phyloP scores from a whole-genome alignment of 306 rosid genomes.

The Myrica gale region DNA sequence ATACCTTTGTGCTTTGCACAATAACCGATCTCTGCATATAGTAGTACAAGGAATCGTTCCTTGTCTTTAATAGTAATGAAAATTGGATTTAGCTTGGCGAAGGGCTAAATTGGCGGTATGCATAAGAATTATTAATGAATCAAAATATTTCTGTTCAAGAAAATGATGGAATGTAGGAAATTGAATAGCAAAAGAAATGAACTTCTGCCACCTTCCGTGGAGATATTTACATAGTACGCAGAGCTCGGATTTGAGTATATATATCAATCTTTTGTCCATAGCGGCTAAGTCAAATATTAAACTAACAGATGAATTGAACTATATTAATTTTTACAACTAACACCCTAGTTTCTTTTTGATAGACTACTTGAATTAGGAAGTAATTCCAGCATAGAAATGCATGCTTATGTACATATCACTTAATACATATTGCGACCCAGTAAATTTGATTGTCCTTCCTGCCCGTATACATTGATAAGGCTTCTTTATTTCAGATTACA shows the following conservation, averaged over 20 bases:
- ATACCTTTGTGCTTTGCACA: no score
- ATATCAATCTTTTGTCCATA: background rate
- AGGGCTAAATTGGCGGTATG: background rate
- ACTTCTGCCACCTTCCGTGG: background rate
- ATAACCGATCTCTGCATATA: no score
- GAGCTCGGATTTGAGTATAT: background rate
- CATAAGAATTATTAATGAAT: background rate
- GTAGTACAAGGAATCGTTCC: background rate
- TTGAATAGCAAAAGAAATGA: background rate
- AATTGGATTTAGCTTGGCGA: background rate
- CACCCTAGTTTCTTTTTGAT: background rate
- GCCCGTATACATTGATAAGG: background rate
- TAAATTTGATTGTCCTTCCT: background rate
- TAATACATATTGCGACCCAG: background rate
- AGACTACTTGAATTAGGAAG: background rate
- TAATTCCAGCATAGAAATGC: background rate
- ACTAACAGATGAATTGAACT: background rate
- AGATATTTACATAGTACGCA: no score
- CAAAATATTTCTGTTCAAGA: background rate
- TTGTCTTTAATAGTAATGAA: background rate
- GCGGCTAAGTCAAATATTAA: background rate
- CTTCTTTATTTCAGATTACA: slow-evolving; percentile 44
- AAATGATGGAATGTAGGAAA: background rate
- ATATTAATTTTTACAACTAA: background rate
- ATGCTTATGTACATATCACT: background rate